Base-by-base conservation (phyloP, 371 early-diverging fungal genomes). In the Mucor irregularis region DNA sequence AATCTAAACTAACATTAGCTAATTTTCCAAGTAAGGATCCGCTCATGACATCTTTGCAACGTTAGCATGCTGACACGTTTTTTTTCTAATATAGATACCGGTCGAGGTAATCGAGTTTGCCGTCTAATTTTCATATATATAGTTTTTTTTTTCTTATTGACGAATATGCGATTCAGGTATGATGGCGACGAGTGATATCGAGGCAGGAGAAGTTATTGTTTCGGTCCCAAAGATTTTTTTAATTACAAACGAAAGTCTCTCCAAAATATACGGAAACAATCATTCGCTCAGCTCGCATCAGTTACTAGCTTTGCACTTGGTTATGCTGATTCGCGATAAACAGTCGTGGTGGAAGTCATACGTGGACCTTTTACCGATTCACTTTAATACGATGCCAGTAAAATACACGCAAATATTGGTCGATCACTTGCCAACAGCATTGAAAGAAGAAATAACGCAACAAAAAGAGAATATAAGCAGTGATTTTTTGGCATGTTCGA, bases 331-430 rank as follows among this genome's bases (percentile, higher is more conserved):
- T 28, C 58, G 60, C 4, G 80, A 79, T 35, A 61, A 64, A 28
- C 64, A 73, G n/a, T 73, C 73, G 5, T 73, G 76, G 64, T 84
- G 84, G 84, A 67, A 74, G 51, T 74, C 81, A 1, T 84, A 84
- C 49, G 24, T 77, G 21, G 71, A 73, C 34, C 37, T 84, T 35
- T 53, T 84, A 17, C 84, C 84, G 16, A 71, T 68, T 10, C 81
- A 81, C 57, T 84, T 84, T 51, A 69, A 81, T 53, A 84, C 84
- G 6, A 79, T 84, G 78, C 82, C 84, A 24, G 80, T 82, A 43
- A 69, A 74, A 64, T 84, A 78, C 58, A 74, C 81, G 1, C 37
- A 55, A 13, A 59, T 58, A 3, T 54, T 78, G 1, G 49, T 62
- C 2, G 66, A 66, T 16, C 73, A 78, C 28, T 47, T 84, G 8